Evolutionary conservation across 2,329 filamentous ascomycete genomes (phyloP).

Genomic region (Penicillium digitatum): DNA sequence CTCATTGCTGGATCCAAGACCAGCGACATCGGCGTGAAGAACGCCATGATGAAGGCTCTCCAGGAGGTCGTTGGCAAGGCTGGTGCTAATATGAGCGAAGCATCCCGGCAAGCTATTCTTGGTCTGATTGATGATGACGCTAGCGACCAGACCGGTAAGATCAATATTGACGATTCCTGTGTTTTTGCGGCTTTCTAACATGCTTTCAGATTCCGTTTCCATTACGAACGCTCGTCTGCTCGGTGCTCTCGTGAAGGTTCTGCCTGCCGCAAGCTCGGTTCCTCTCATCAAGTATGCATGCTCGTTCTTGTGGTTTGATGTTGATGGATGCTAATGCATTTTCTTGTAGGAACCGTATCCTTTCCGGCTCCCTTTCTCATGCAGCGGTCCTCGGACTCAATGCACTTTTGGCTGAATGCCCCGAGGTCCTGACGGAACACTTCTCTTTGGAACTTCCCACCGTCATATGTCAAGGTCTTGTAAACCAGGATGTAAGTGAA

Average conservation of each 20-base stretch:
- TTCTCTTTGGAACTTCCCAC: constrained; percentile 70
- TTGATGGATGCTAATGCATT: constrained; percentile 28
- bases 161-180: background rate
- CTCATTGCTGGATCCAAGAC: constrained; percentile 95
- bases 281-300: constrained; percentile 53
- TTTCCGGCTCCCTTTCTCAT: constrained; percentile 69
- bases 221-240: constrained; percentile 89
- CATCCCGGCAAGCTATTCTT: constrained; percentile 79
- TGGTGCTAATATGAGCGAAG: constrained; percentile 88
- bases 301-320: background rate
- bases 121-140: constrained; percentile 80
- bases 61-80: constrained; percentile 97
- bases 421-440: constrained; percentile 63
- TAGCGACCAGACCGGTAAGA: constrained; percentile 64
- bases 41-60: constrained; percentile 93
- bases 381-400: constrained; percentile 84
- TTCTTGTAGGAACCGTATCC: constrained; percentile 66
- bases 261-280: constrained; percentile 66
- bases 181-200: constrained; percentile 16
- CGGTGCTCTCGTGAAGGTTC: constrained; percentile 81
- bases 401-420: constrained; percentile 77
- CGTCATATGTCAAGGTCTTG: constrained; percentile 76
- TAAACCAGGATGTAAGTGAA: constrained; percentile 65
- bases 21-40: constrained; percentile 76
- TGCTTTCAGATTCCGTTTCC: constrained; percentile 59